These are phyloP conservation scores for Pezicula carpinea DNA, from an alignment of 2,329 filamentous ascomycete genomes.

Conservation along the genomic window DNA sequence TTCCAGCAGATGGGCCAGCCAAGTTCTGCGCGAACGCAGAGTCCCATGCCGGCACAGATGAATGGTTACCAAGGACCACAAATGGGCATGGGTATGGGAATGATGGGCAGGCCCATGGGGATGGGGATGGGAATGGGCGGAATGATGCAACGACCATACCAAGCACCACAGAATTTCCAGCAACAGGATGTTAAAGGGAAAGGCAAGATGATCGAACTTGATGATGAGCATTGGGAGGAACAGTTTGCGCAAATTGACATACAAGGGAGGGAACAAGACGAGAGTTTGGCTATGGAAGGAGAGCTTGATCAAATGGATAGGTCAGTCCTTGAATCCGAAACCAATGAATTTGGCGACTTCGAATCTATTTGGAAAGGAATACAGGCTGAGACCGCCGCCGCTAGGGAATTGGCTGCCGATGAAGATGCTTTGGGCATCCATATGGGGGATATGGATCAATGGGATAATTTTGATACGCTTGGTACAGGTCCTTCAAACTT, in stretches of 20 bases:
- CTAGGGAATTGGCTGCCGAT: conserved; percentile 64
- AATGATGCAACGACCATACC: conserved; percentile 36
- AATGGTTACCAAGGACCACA: conserved; percentile 51
- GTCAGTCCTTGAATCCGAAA: conserved; percentile 70
- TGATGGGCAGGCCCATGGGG: conserved; percentile 32
- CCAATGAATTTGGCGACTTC: conserved; percentile 77
- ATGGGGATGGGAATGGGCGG: conserved; percentile 51
- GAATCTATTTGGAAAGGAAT: conserved; percentile 85
- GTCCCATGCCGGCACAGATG: conserved; percentile 46
- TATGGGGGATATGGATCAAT: conserved; percentile 74
- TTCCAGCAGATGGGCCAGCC: conserved; percentile 73
- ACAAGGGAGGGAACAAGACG: conserved; percentile 43
- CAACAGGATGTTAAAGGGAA: conserved; percentile 63
- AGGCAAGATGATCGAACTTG: conserved; percentile 88
- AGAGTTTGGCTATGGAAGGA: conserved; percentile 33
- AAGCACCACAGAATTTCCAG: conserved; percentile 39
- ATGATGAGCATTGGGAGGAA: conserved; percentile 92
- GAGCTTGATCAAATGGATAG: conserved; percentile 88
- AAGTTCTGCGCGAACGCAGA: conserved; percentile 52
- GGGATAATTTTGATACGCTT: conserved; percentile 68
- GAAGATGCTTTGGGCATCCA: conserved; percentile 56
- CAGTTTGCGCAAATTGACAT: conserved; percentile 88
- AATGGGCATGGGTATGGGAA: conserved; percentile 48
- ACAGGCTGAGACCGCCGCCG: conserved; percentile 67
- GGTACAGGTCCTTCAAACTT: conserved; percentile 60